Evolutionary conservation across 306 rosid species (phyloP).

Genomic region (Citrullus amarus): DNA sequence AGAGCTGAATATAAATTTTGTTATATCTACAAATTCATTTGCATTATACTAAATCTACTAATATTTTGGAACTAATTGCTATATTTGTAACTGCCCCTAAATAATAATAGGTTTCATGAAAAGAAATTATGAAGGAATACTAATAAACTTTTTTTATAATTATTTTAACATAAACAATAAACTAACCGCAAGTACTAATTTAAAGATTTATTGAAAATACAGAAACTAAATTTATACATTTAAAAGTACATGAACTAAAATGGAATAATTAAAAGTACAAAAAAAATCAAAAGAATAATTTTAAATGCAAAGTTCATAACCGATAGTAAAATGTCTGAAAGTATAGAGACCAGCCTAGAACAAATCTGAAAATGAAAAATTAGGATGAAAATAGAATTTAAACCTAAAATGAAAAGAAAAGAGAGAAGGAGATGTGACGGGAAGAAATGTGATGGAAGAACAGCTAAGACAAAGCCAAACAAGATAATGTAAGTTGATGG

Average conservation of each 20-base stretch:
- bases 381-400: neutral
- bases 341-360: neutral
- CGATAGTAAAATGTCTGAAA: neutral
- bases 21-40: too few species aligned
- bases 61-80: too few species aligned
- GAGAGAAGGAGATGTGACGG: neutral
- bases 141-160: too few species aligned
- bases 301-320: neutral
- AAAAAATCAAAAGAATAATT: neutral
- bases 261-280: neutral
- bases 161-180: too few species aligned
- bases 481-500: slow-evolving; percentile 5
- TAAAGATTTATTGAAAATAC: neutral
- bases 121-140: too few species aligned
- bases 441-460: slow-evolving; percentile 6
- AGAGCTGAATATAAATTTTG: too few species aligned
- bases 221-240: too few species aligned
- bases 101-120: neutral
- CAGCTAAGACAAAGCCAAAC: slow-evolving; percentile 6
- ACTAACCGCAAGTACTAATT: too few species aligned
- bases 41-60: too few species aligned
- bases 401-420: neutral
- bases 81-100: too few species aligned
- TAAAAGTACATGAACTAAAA: neutral
- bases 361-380: neutral